Conservation (phyloP, 495 filamentous ascomycete genomes). For the Cercophora newfieldiana region DNA sequence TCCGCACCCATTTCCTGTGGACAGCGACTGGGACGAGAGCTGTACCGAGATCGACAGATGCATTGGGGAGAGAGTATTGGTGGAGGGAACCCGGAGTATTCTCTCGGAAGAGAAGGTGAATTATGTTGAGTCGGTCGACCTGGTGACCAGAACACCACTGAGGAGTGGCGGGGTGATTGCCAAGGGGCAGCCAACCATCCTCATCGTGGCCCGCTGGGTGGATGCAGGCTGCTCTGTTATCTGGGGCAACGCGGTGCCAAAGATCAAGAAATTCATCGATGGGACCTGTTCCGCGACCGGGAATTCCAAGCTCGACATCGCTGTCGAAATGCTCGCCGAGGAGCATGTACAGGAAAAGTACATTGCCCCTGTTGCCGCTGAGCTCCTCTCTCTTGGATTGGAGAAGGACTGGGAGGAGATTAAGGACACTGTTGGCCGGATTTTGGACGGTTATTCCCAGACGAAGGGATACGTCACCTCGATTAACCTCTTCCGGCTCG, state of each 20-base stretch:
- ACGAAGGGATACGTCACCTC: constrained; percentile 5
- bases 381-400: background rate
- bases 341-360: constrained; percentile 5
- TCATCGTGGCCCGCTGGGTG: constrained; percentile 1
- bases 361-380: constrained; percentile 3
- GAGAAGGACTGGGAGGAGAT: background rate
- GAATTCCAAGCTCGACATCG: background rate
- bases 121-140: background rate
- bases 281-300: too few species aligned
- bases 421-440: background rate
- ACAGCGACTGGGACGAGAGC: background rate
- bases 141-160: constrained; percentile 4
- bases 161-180: background rate
- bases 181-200: constrained; percentile 6
- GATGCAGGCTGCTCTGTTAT: constrained; percentile 1
- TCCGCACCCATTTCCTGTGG: background rate
- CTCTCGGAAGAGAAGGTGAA: constrained; percentile 2
- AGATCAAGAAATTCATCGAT: constrained; percentile 3
- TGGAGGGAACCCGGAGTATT: background rate
- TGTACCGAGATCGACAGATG: background rate
- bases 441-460: background rate
- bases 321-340: constrained; percentile 3
- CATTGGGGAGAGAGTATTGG: background rate
- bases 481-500: background rate
- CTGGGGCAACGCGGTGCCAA: constrained; percentile 1